Evolutionary conservation across 108 stramenopile genomes (phyloP).

Genomic region (Bacterosira constricta): DNA sequence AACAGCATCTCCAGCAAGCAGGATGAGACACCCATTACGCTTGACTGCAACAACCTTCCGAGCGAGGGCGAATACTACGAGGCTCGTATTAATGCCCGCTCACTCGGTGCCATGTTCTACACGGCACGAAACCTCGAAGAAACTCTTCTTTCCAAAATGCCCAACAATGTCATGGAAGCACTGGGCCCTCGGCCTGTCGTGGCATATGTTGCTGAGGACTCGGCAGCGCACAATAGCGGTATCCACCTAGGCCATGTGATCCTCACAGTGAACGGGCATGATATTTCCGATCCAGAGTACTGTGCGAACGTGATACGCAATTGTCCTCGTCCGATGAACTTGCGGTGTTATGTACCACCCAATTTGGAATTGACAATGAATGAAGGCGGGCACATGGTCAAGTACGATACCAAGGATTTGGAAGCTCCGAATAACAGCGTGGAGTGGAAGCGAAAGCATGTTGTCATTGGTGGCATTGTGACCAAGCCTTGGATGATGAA

Average conservation of each 20-base stretch:
- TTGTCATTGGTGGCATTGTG: conserved; percentile 48
- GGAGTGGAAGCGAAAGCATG: conserved; percentile 54
- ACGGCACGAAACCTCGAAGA: conserved; percentile 23
- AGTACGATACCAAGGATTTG: conserved; percentile 36
- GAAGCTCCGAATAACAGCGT: conserved; percentile 8
- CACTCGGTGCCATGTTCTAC: conserved; percentile 47
- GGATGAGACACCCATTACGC: conserved; percentile 11
- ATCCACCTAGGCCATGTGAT: conserved; percentile 34
- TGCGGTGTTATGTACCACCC: conserved; percentile 27
- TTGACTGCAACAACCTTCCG: conserved; percentile 36
- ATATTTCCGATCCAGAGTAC: conserved; percentile 4
- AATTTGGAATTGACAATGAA: conserved; percentile 17
- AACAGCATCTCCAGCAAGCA: background rate
- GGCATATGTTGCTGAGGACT: conserved; percentile 13
- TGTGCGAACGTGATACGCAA: conserved; percentile 19
- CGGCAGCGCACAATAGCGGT: conserved; percentile 32
- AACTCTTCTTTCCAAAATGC: conserved; percentile 18
- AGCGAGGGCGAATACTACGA: conserved; percentile 46
- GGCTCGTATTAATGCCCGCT: conserved; percentile 16
- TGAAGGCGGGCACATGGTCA: conserved; percentile 36
- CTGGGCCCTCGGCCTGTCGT: conserved; percentile 39
- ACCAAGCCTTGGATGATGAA: conserved; percentile 31
- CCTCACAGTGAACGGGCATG: conserved; percentile 28
- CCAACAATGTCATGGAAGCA: conserved; percentile 23
- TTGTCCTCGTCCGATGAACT: conserved; percentile 26